phyloP scores from a whole-genome alignment of 129 eudicot genomes.

The Cynara cardunculus region DNA sequence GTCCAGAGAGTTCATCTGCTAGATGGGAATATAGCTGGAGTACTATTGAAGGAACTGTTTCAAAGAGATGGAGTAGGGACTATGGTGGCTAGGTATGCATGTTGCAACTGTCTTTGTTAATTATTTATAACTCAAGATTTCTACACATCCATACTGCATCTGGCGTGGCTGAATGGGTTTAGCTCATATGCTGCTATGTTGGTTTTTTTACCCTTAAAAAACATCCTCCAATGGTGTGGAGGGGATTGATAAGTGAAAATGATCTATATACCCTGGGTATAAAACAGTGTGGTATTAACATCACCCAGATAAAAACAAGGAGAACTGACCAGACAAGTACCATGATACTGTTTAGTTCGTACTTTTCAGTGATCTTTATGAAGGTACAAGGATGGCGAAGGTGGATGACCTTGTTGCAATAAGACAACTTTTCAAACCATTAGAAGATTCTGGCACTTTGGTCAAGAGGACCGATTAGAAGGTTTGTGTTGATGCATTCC shows the following conservation, averaged over 20 bases:
- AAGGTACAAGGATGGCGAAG: slow-evolving; percentile 89
- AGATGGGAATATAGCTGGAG: slow-evolving; percentile 88
- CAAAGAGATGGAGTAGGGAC: slow-evolving; percentile 98
- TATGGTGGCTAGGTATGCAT: slow-evolving; percentile 91
- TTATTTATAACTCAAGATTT: not conserved
- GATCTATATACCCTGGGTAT: not conserved
- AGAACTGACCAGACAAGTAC: no score
- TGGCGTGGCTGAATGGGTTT: not conserved
- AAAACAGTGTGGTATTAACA: not conserved
- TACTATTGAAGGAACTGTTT: slow-evolving; percentile 77
- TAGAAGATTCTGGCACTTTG: slow-evolving; percentile 91
- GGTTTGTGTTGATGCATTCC: slow-evolving; percentile 32
- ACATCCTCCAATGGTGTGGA: not conserved
- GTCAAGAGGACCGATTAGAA: slow-evolving; percentile 78
- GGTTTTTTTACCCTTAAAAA: not conserved
- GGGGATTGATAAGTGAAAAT: not conserved
- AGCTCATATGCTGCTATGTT: not conserved
- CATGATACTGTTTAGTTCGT: not conserved
- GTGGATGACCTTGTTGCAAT: slow-evolving; percentile 63
- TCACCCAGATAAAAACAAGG: no score
- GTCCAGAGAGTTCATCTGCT: slow-evolving; percentile 92
- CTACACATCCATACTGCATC: not conserved
- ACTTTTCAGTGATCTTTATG: slow-evolving; percentile 78
- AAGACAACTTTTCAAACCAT: slow-evolving; percentile 64
- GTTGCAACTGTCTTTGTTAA: not conserved